phyloP scores from a whole-genome alignment of 192 early-diverging fungal genomes.

The Coemansia sp. region DNA sequence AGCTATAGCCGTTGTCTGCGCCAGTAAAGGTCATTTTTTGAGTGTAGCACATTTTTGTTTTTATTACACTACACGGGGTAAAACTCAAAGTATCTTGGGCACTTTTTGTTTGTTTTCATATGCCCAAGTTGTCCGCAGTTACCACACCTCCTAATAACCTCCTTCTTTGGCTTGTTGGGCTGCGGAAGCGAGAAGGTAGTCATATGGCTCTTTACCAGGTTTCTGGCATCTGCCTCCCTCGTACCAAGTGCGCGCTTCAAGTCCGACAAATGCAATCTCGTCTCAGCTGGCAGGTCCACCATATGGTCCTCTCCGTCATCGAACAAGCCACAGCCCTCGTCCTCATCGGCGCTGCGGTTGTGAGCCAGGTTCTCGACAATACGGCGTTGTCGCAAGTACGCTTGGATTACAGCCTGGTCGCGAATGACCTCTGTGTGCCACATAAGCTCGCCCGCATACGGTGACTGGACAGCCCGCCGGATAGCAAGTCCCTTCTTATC shows the following conservation, averaged over 20 bases:
- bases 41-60: no score
- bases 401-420: constrained; percentile 84
- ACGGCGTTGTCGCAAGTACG: constrained; percentile 83
- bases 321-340: constrained; percentile 15
- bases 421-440: constrained; percentile 83
- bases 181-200: no score
- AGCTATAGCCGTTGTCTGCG: no score
- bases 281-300: constrained; percentile 3
- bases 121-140: constrained; percentile 70
- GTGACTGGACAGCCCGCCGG: constrained; percentile 45
- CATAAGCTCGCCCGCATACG: constrained; percentile 65
- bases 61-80: constrained; percentile 29
- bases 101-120: constrained; percentile 87
- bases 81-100: constrained; percentile 62
- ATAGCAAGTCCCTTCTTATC: constrained; percentile 48
- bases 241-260: no score
- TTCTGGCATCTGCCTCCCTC: no score
- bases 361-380: constrained; percentile 69
- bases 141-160: no score
- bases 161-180: no score
- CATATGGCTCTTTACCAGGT: no score
- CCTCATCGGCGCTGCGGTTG: constrained; percentile 15
- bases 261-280: no score
- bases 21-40: no score
- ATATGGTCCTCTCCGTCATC: neutral